A percentile compares a stretch with the other conserved stretches of the same genome.
phyloP scores from a whole-genome alignment of 2,329 filamentous ascomycete species.

The Colletotrichum sp. region DNA sequence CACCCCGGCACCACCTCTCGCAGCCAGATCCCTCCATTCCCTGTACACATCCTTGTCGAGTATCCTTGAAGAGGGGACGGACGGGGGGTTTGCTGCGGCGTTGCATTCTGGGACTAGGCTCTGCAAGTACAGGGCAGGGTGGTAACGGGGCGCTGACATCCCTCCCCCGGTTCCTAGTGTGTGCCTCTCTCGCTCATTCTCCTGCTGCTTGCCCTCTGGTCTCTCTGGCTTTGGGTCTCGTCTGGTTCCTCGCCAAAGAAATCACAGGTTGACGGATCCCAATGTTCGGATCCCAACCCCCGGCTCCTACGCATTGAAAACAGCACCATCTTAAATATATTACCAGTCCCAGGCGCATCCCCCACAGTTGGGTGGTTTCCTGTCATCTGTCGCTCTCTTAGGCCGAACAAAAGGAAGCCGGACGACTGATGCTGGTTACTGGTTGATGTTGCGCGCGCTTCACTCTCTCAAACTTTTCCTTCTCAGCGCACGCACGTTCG shows the following conservation, averaged over 20 bases:
- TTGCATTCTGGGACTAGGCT: slow-evolving; percentile 18
- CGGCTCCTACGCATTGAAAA: slow-evolving; percentile 16
- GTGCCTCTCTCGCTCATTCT: neutral
- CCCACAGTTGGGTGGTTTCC: neutral
- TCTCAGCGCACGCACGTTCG: neutral
- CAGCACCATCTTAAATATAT: slow-evolving; percentile 19
- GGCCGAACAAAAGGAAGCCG: slow-evolving; percentile 7
- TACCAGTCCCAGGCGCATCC: slow-evolving; percentile 12
- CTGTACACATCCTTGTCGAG: neutral
- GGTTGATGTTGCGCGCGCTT: neutral
- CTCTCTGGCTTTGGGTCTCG: neutral
- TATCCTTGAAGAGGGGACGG: slow-evolving; percentile 16
- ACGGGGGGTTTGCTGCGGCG: slow-evolving; percentile 13
- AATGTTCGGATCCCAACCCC: slow-evolving; percentile 14
- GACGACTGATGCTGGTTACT: slow-evolving; percentile 13
- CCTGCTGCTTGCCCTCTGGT: neutral
- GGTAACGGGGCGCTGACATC: slow-evolving; percentile 8
- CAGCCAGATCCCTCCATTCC: slow-evolving; percentile 15
- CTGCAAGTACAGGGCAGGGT: slow-evolving; percentile 6
- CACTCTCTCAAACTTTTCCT: neutral
- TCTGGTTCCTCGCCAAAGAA: neutral
- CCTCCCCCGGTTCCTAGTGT: neutral
- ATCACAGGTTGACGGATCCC: slow-evolving; percentile 9
- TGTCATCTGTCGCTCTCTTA: slow-evolving; percentile 10
- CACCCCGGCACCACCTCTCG: neutral